Evolutionary conservation across 257 asterid species (phyloP).

Genomic region (Scutellaria minor): DNA sequence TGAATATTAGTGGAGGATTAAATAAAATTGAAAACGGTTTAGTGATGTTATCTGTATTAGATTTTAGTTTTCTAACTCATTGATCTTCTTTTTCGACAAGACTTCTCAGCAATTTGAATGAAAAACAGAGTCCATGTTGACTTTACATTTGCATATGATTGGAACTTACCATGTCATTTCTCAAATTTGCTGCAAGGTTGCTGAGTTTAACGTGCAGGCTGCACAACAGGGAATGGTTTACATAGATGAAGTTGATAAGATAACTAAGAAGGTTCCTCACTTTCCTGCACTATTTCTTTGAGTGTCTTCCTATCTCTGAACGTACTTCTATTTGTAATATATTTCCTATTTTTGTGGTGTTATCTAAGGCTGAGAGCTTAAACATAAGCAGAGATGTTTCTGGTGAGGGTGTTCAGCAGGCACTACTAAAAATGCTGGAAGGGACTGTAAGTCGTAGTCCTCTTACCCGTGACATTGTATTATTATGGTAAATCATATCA

Average conservation of each 20-base stretch:
- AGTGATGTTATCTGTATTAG: slow-evolving; percentile 8
- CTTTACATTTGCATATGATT: slow-evolving; percentile 22
- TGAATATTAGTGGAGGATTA: slow-evolving; percentile 17
- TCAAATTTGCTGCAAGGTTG: slow-evolving; percentile 66
- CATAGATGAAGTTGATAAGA: slow-evolving; percentile 97
- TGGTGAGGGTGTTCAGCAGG: slow-evolving; percentile 98
- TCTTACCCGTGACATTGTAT: slow-evolving; percentile 23
- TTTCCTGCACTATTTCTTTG: slow-evolving; percentile 27
- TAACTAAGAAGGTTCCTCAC: slow-evolving; percentile 77
- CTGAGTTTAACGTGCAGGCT: slow-evolving; percentile 93
- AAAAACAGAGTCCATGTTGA: slow-evolving; percentile 12
- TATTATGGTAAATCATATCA: slow-evolving; percentile 30
- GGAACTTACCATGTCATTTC: slow-evolving; percentile 42
- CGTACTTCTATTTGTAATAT: slow-evolving; percentile 30
- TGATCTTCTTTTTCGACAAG: not conserved
- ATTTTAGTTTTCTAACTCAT: slow-evolving; percentile 16
- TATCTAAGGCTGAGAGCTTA: slow-evolving; percentile 79
- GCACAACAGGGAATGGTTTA: slow-evolving; percentile 97
- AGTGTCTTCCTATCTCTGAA: slow-evolving; percentile 23
- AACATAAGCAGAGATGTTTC: slow-evolving; percentile 96
- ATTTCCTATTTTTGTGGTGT: slow-evolving; percentile 35
- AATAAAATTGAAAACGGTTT: not conserved
- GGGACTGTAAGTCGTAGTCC: slow-evolving; percentile 75
- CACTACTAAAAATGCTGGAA: slow-evolving; percentile 93
- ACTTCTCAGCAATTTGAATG: slow-evolving; percentile 12